Evolutionary conservation across 1,284 basidiomycete species (phyloP).

Genomic region (Pyrrhoderma lamaoense): DNA sequence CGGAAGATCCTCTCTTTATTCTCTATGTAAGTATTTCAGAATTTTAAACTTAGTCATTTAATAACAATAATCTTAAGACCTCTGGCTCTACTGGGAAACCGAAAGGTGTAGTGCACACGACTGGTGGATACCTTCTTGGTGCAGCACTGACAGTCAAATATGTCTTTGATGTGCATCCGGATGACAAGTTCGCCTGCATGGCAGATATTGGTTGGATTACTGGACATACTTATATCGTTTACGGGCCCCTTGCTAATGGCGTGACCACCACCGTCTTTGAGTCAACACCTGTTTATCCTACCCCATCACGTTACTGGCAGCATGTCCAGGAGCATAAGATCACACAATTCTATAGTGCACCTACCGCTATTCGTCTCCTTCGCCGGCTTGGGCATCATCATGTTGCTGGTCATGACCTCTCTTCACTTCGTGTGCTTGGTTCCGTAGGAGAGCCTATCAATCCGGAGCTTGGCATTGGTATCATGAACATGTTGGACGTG

Average conservation of each 20-base stretch:
- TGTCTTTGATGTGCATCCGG: conserved; percentile 93
- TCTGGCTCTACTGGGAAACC: conserved; percentile 96
- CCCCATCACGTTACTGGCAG: conserved; percentile 95
- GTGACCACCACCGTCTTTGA: conserved; percentile 94
- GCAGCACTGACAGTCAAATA: conserved; percentile 91
- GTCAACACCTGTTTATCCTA: conserved; percentile 95
- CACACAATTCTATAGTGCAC: conserved; percentile 92
- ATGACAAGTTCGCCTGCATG: conserved; percentile 95
- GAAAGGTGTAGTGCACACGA: conserved; percentile 95
- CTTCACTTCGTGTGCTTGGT: conserved; percentile 81
- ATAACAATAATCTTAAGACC: conserved; percentile 42
- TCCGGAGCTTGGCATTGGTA: conserved; percentile 99
- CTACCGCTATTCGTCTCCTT: conserved; percentile 89
- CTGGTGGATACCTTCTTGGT: conserved; percentile 88
- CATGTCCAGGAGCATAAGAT: conserved; percentile 89
- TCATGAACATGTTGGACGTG: conserved; percentile 87
- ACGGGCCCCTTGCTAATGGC: conserved; percentile 90
- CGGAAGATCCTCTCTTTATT: conserved; percentile 96
- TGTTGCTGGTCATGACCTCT: conserved; percentile 81
- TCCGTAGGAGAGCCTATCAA: conserved; percentile 98
- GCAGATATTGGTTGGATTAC: conserved; percentile 99
- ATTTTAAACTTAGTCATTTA: conserved; percentile 7
- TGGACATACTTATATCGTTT: conserved; percentile 96
- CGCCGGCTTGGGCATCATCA: conserved; percentile 85
- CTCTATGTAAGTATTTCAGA: conserved; percentile 68